Base-by-base conservation (phyloP, 148 eudicot species). In the Rhododendron vialii region DNA sequence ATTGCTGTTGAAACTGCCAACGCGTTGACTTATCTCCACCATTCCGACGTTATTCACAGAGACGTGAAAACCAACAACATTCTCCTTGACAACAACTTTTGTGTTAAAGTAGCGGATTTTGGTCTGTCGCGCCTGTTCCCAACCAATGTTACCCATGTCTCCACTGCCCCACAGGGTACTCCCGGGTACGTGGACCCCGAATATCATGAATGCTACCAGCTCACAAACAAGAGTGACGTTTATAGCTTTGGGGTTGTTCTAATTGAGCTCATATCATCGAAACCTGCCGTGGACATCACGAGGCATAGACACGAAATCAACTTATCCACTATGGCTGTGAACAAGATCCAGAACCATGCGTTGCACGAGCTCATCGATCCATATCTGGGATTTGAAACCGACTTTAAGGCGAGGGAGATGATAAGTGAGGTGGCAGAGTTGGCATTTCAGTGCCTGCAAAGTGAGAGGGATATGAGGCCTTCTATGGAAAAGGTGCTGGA, bases 41-140 rank as follows among this genome's bases (percentile, higher is more conserved):
- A 89, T 6, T 91, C 93, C 0, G 94, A 91, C 14, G 88, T 94
- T 35, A 88, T 94, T 15, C 98, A 94, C 86, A 88, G 98, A 10
- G 95, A 94, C 78, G 92, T 94, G 38, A 94, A 94, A 76, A 91
- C 93, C 43, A 90, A 80, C 83, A 94, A 94, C 77, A 92, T 94
- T 53, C 91, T 94, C 6, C 90, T 94, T 4, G 93, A 92, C 81
- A 50, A 45, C 47, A 87, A 89, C 65, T 94, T 86, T 85, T 30
- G 79, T 0, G 92, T 90, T 0, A 92, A 90, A 55, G 92, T 92
- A 0, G 93, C 91, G 0, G 93, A 92, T 26, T 90, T 92, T 26
- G 93, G 93, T 6, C 80, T 92, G 24, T 92, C 93, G 0, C 90
- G 93, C 2, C 83, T 89, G 1, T 88, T 89, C 51, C 93, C 93